Conservation (phyloP, 257 asterid genomes). For the Gentiana macrophylla region DNA sequence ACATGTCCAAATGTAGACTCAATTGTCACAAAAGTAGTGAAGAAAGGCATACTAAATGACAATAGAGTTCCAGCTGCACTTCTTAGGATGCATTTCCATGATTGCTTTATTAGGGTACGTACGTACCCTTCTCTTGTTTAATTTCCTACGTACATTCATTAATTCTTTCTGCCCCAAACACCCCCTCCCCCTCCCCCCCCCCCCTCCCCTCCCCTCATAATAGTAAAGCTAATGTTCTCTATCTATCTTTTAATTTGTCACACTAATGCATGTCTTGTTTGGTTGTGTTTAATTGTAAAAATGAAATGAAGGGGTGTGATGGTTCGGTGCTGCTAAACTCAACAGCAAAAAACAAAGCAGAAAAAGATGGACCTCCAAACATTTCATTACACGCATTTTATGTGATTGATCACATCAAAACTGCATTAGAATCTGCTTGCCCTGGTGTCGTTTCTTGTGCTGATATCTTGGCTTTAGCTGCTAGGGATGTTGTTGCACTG, state of each 20-base stretch:
- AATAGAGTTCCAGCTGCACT: constrained; percentile 54
- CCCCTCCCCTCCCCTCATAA: too few relatives aligned
- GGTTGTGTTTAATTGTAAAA: not conserved
- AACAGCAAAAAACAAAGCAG: constrained; percentile 48
- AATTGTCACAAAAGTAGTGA: constrained; percentile 29
- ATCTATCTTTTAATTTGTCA: too few relatives aligned
- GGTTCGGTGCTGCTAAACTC: constrained; percentile 60
- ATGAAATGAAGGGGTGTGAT: constrained; percentile 51
- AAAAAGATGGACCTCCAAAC: constrained; percentile 58
- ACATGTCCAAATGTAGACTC: constrained; percentile 49
- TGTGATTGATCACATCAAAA: constrained; percentile 54
- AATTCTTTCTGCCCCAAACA: too few relatives aligned
- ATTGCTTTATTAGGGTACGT: constrained; percentile 64
- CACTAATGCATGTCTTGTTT: not conserved
- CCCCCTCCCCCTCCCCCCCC: too few relatives aligned
- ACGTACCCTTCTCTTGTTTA: not conserved
- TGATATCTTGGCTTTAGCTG: constrained; percentile 69
- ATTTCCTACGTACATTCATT: not conserved
- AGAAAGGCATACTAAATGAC: constrained; percentile 39
- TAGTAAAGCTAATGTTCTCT: too few relatives aligned
- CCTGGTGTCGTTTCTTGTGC: constrained; percentile 69
- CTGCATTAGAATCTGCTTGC: constrained; percentile 49
- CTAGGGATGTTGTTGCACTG: constrained; percentile 66
- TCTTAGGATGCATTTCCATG: constrained; percentile 83
- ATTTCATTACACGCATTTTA: constrained; percentile 57